Conservation (phyloP, 306 rosid genomes). For the Gastrolobium bilobum region DNA sequence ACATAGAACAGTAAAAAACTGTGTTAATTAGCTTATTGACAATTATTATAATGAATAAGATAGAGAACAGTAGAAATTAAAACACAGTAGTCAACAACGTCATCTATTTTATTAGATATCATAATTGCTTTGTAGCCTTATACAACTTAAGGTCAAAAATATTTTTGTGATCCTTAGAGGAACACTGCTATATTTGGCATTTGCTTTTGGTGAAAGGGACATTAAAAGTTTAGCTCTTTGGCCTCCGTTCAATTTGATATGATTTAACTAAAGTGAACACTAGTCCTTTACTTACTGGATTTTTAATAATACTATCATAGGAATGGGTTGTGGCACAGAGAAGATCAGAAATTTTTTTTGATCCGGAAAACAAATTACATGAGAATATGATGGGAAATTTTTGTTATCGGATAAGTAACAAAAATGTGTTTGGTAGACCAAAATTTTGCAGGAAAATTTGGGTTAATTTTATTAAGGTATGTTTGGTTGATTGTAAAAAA, state of each 20-base stretch:
- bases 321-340: neutral
- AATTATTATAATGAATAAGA: no score
- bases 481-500: no score
- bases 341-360: no score
- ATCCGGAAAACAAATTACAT: no score
- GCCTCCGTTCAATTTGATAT: constrained; percentile 5
- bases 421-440: no score
- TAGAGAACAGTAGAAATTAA: neutral
- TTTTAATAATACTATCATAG: neutral
- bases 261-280: neutral
- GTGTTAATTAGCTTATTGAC: neutral
- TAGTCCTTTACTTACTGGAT: neutral
- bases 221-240: neutral
- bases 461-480: no score
- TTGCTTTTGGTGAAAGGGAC: no score
- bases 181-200: no score
- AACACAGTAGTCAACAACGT: constrained; percentile 40
- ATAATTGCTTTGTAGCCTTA: constrained; percentile 7
- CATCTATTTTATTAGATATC: neutral
- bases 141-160: neutral
- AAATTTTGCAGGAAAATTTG: no score
- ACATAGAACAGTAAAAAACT: neutral
- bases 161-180: neutral
- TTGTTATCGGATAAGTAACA: no score
- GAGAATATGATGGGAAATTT: no score